Evolutionary conservation across 2,329 filamentous ascomycete genomes (phyloP).

Genomic region (Colletotrichum sp.): DNA sequence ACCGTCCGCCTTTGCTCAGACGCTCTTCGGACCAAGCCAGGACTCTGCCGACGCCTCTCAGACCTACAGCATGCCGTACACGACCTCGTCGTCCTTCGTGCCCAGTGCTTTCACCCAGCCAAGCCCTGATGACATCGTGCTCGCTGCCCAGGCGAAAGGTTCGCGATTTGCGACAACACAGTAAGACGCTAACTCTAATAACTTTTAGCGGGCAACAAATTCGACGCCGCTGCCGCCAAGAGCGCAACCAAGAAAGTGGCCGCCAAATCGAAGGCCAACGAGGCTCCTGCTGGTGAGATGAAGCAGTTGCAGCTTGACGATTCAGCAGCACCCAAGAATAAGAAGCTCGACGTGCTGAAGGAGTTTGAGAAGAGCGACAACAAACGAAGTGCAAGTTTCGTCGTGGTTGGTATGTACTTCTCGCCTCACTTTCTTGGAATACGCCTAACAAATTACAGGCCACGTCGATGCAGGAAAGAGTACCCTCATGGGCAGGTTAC

Average conservation of each 20-base stretch:
- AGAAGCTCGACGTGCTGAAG: slow-evolving; percentile 83
- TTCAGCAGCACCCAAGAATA: slow-evolving; percentile 66
- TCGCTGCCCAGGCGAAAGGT: slow-evolving; percentile 89
- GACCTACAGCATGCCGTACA: slow-evolving; percentile 53
- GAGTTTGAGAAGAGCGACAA: slow-evolving; percentile 78
- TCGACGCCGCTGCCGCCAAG: slow-evolving; percentile 42
- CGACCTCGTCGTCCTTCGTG: slow-evolving; percentile 53
- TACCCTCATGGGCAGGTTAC: slow-evolving; percentile 93
- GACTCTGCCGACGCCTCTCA: slow-evolving; percentile 27
- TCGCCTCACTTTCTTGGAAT: neutral
- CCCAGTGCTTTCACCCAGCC: slow-evolving; percentile 78
- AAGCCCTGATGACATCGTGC: slow-evolving; percentile 90
- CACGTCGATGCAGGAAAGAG: slow-evolving; percentile 98
- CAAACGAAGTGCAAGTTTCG: slow-evolving; percentile 88
- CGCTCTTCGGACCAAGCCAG: slow-evolving; percentile 51
- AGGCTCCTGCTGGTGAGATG: slow-evolving; percentile 30
- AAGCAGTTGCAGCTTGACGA: slow-evolving; percentile 54
- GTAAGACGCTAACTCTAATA: slow-evolving; percentile 59
- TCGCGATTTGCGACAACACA: slow-evolving; percentile 63
- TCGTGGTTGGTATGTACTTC: slow-evolving; percentile 79
- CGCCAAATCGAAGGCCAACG: slow-evolving; percentile 32
- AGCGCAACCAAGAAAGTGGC: slow-evolving; percentile 35
- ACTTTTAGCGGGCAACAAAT: slow-evolving; percentile 57
- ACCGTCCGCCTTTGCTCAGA: slow-evolving; percentile 64
- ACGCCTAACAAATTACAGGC: slow-evolving; percentile 52